These are phyloP conservation scores for Puccinia horiana DNA, from an alignment of 1,284 basidiomycete genomes.

Conservation along the genomic window DNA sequence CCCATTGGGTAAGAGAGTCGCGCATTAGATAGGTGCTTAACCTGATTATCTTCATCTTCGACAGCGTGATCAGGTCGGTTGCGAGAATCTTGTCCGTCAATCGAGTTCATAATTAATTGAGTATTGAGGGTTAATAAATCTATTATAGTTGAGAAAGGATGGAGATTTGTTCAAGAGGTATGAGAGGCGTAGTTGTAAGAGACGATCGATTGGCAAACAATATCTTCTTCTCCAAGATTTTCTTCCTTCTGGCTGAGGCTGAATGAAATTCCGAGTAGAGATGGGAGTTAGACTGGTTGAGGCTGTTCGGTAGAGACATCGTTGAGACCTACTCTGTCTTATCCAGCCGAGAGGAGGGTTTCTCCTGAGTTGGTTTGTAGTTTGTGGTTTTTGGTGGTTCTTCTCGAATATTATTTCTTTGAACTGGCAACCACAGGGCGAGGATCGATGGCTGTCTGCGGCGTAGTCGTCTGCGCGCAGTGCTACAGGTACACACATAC, in stretches of 20 bases:
- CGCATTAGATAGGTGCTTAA: not conserved
- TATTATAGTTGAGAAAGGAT: not conserved
- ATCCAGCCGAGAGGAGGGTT: not conserved
- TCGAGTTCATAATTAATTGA: constrained; percentile 25
- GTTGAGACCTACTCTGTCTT: no score
- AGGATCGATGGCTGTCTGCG: not conserved
- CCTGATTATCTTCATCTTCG: constrained; percentile 47
- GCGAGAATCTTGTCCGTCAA: constrained; percentile 35
- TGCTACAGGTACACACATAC: not conserved
- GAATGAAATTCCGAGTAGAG: no score
- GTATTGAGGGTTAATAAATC: not conserved
- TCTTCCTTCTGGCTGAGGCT: no score
- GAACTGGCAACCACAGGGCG: not conserved
- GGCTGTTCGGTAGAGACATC: no score
- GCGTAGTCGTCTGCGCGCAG: not conserved
- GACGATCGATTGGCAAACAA: not conserved
- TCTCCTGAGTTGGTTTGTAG: not conserved
- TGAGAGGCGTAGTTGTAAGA: not conserved
- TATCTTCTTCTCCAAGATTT: not conserved
- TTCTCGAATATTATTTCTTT: not conserved
- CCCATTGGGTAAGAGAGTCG: not conserved
- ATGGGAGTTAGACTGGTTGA: no score
- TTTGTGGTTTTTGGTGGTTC: not conserved
- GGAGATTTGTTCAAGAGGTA: not conserved
- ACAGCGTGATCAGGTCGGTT: constrained; percentile 26